Evolutionary conservation across 441 rosid species (phyloP).

Genomic region (Erodium moschatum): DNA sequence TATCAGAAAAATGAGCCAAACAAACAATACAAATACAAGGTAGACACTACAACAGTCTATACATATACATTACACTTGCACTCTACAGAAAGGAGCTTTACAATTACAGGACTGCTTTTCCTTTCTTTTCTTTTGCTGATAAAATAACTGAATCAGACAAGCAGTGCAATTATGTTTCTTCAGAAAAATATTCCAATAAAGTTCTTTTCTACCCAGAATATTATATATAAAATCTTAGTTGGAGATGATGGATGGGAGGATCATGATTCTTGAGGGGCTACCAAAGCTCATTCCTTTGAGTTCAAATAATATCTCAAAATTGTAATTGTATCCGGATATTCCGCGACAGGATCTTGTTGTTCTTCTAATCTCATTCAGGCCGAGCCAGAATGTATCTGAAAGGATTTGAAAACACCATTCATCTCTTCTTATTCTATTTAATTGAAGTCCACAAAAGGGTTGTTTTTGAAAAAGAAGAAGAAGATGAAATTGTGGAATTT

Average conservation of each 20-base stretch:
- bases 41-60: neutral
- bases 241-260: neutral
- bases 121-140: neutral
- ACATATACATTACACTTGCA: neutral
- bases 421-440: too few relatives aligned
- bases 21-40: neutral
- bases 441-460: too few relatives aligned
- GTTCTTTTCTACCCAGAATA: neutral
- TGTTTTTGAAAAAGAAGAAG: too few relatives aligned
- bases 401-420: too few relatives aligned
- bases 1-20: neutral
- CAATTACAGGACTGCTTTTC: constrained; percentile 7
- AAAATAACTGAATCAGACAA: constrained; percentile 4
- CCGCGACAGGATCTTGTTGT: too few relatives aligned
- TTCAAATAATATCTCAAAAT: too few relatives aligned
- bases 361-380: too few relatives aligned
- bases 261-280: constrained; percentile 4
- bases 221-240: neutral
- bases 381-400: too few relatives aligned
- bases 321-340: too few relatives aligned
- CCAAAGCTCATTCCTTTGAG: neutral
- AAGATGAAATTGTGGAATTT: too few relatives aligned
- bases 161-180: neutral
- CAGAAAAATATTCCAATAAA: constrained; percentile 7
- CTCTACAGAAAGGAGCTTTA: constrained; percentile 5